Percentiles rank a stretch among this genome's conserved stretches.
These are phyloP conservation scores for Boletus sp. DNA, from an alignment of 1,284 basidiomycete species.

Conservation along the genomic window DNA sequence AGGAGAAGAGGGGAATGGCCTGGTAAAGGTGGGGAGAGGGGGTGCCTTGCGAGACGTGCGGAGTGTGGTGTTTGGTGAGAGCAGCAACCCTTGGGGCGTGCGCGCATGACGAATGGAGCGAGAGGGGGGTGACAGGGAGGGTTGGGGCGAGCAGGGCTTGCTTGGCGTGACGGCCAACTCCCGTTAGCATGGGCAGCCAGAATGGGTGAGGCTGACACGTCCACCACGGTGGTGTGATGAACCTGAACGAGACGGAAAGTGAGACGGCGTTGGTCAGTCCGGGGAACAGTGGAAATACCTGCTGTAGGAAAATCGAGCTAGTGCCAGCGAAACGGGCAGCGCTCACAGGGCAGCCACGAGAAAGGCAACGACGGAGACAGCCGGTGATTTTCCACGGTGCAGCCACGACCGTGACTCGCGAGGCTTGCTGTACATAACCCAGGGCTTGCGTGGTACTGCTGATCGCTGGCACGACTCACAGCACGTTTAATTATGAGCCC, in stretches of 20 bases:
- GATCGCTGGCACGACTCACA: too few relatives aligned
- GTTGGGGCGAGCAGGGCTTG: conserved; percentile 27
- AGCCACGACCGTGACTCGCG: not conserved
- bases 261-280: not conserved
- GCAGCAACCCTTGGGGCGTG: conserved; percentile 26
- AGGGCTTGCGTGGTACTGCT: not conserved
- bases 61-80: conserved; percentile 11
- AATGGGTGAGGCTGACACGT: conserved; percentile 36
- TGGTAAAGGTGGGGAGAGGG: conserved; percentile 1
- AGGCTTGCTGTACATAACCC: conserved; percentile 6
- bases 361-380: conserved; percentile 14
- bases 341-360: too few relatives aligned
- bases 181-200: conserved; percentile 71
- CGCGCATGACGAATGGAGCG: conserved; percentile 27
- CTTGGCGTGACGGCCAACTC: conserved; percentile 48
- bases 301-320: conserved; percentile 4
- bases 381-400: conserved; percentile 18
- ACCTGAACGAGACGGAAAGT: conserved; percentile 6
- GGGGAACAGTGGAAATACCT: conserved; percentile 10
- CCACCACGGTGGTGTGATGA: conserved; percentile 31
- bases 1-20: not conserved
- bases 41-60: conserved; percentile 9
- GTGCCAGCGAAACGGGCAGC: too few relatives aligned
- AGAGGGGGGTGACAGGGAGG: too few relatives aligned
- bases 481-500: not conserved